phyloP scores from a whole-genome alignment of 2,329 filamentous ascomycete genomes.

The Fusarium sarcochroum region DNA sequence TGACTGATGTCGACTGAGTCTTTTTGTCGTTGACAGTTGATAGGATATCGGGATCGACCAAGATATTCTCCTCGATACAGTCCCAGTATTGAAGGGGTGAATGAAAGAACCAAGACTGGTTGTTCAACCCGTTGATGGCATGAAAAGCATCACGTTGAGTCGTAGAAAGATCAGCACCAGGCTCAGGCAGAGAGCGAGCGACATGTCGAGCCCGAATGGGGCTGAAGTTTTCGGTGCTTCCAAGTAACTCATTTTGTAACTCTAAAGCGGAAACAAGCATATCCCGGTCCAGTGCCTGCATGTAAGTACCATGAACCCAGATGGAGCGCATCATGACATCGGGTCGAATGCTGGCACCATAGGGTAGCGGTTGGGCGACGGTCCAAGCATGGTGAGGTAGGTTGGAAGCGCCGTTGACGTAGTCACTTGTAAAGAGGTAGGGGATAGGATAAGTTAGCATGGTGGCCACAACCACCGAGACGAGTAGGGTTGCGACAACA shows the following conservation, averaged over 20 bases:
- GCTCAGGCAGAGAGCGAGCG: constrained; percentile 47
- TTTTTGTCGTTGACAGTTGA: constrained; percentile 77
- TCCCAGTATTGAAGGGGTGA: constrained; percentile 88
- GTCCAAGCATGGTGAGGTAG: constrained; percentile 88
- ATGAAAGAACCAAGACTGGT: constrained; percentile 82
- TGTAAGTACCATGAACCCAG: constrained; percentile 86
- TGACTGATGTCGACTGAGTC: constrained; percentile 74
- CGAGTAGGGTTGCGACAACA: constrained; percentile 79
- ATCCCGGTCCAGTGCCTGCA: constrained; percentile 77
- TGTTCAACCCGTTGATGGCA: constrained; percentile 70
- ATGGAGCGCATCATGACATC: constrained; percentile 87
- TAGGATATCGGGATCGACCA: constrained; percentile 73
- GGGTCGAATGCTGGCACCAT: constrained; percentile 64
- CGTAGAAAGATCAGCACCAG: constrained; percentile 57
- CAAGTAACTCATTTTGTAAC: constrained; percentile 79
- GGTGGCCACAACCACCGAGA: constrained; percentile 79
- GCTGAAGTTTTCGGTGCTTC: constrained; percentile 69
- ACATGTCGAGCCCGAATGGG: constrained; percentile 58
- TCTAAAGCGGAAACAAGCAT: constrained; percentile 76
- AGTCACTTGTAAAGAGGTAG: constrained; percentile 80
- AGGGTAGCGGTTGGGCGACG: constrained; percentile 74
- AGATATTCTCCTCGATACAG: constrained; percentile 71
- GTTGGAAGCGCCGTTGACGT: constrained; percentile 78
- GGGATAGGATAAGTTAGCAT: constrained; percentile 81
- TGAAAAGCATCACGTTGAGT: constrained; percentile 69